These are phyloP conservation scores for Albizia julibrissin DNA, from an alignment of 306 rosid genomes.

Conservation along the genomic window DNA sequence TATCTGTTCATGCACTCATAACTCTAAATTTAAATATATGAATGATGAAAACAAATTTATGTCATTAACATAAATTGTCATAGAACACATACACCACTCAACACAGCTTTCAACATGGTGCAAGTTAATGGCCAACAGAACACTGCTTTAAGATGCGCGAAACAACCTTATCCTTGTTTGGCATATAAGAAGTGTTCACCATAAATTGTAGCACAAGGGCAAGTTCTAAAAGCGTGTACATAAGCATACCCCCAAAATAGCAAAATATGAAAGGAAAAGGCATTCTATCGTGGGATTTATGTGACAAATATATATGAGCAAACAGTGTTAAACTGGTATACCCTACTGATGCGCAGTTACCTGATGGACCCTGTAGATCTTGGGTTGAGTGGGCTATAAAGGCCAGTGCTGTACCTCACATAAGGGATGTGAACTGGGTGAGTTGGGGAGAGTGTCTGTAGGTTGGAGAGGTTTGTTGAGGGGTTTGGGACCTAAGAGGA, in stretches of 20 bases:
- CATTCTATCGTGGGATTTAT: background rate
- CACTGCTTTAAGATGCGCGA: background rate
- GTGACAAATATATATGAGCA: background rate
- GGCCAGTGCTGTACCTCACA: background rate
- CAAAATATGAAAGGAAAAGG: slow-evolving; percentile 14
- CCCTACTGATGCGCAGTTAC: slow-evolving; percentile 15
- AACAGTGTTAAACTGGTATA: background rate
- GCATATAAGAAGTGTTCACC: slow-evolving; percentile 3
- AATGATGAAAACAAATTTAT: background rate
- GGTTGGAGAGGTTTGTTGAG: background rate
- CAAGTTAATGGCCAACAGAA: slow-evolving; percentile 18
- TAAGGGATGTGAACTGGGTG: background rate
- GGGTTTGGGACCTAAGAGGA: background rate
- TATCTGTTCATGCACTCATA: background rate
- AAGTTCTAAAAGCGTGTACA: background rate
- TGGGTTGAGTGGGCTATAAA: background rate
- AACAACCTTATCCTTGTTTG: slow-evolving; percentile 5
- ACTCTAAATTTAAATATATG: background rate
- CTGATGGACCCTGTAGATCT: background rate
- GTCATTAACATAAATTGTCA: background rate
- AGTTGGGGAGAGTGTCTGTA: background rate
- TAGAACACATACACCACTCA: background rate
- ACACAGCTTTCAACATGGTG: background rate
- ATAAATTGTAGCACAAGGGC: background rate
- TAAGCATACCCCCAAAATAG: slow-evolving; percentile 22